A percentile compares a stretch with the other conserved stretches of the same genome.
These are phyloP conservation scores for Daldinia vernicosa DNA, from an alignment of 495 filamentous ascomycete genomes.

Conservation along the genomic window DNA sequence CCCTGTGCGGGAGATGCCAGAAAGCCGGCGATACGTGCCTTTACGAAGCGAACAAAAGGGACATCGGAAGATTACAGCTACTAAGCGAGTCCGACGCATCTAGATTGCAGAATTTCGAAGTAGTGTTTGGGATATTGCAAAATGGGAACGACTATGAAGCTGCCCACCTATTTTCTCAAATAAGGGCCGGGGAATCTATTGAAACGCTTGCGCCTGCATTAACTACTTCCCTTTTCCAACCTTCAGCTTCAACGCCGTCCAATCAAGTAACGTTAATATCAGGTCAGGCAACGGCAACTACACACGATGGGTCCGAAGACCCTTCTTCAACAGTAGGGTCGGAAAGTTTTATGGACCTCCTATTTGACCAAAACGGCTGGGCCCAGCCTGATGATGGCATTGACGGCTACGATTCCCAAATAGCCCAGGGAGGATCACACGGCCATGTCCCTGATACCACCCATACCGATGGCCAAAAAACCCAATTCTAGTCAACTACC, in stretches of 20 bases:
- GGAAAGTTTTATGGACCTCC: slow-evolving; percentile 24
- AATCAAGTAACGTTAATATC: not conserved
- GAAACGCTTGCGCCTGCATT: slow-evolving; percentile 19
- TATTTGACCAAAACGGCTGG: slow-evolving; percentile 27
- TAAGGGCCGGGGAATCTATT: slow-evolving; percentile 17
- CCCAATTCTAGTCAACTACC: not conserved
- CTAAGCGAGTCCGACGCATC: slow-evolving; percentile 30
- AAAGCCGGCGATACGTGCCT: slow-evolving; percentile 30
- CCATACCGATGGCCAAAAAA: not conserved
- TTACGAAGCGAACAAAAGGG: slow-evolving; percentile 38
- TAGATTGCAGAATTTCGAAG: slow-evolving; percentile 26
- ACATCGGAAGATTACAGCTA: slow-evolving; percentile 31
- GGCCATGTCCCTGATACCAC: no score
- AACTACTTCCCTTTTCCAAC: not conserved
- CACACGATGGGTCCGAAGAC: not conserved
- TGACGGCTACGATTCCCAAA: not conserved
- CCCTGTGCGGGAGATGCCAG: slow-evolving; percentile 29
- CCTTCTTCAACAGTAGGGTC: not conserved
- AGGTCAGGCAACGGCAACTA: not conserved
- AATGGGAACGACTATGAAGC: slow-evolving; percentile 22
- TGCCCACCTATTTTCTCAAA: slow-evolving; percentile 18
- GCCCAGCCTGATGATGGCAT: slow-evolving; percentile 6
- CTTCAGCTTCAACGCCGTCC: not conserved
- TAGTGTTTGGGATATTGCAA: slow-evolving; percentile 20
- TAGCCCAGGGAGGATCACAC: not conserved